Conservation (phyloP, 2,329 filamentous ascomycete genomes). For the Polychaeton citri region DNA sequence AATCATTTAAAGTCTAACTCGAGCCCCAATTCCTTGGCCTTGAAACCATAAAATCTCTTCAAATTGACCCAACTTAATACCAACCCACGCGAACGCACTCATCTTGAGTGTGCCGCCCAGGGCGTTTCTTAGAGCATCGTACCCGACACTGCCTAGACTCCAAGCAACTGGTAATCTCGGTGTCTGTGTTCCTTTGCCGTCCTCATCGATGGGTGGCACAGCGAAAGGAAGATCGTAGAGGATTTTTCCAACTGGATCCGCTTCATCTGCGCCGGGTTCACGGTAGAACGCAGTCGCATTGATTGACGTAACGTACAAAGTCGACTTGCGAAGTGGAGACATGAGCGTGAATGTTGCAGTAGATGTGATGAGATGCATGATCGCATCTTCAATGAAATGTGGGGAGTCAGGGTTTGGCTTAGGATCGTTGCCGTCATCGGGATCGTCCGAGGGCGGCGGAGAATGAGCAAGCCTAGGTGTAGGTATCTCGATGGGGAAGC, state of each 20-base stretch:
- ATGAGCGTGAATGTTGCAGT: conserved; percentile 72
- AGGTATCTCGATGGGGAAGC: conserved; percentile 56
- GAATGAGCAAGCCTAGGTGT: conserved; percentile 55
- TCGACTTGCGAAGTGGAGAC: conserved; percentile 63
- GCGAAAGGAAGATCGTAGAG: conserved; percentile 60
- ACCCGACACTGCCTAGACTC: conserved; percentile 64
- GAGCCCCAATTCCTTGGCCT: conserved; percentile 31
- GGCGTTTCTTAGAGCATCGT: conserved; percentile 66
- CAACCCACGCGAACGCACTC: conserved; percentile 64
- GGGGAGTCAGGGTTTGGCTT: conserved; percentile 30
- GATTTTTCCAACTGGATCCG: conserved; percentile 65
- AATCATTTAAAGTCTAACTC: conserved; percentile 26
- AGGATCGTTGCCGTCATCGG: conserved; percentile 30
- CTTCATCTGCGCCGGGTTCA: conserved; percentile 17
- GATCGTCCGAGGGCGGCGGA: conserved; percentile 23
- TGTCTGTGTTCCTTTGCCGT: conserved; percentile 48
- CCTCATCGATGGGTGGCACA: conserved; percentile 44
- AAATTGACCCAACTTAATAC: conserved; percentile 63
- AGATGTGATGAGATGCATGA: conserved; percentile 73
- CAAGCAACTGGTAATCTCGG: conserved; percentile 73
- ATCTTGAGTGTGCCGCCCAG: conserved; percentile 68
- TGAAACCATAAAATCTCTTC: conserved; percentile 56
- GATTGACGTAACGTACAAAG: conserved; percentile 62
- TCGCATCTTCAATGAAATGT: conserved; percentile 74
- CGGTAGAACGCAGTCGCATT: conserved; percentile 77